Evolutionary conservation across 805 yeast species (phyloP), one percentile per base, ranked within the genome.

Genomic region (Saitoella complicata): DNA sequence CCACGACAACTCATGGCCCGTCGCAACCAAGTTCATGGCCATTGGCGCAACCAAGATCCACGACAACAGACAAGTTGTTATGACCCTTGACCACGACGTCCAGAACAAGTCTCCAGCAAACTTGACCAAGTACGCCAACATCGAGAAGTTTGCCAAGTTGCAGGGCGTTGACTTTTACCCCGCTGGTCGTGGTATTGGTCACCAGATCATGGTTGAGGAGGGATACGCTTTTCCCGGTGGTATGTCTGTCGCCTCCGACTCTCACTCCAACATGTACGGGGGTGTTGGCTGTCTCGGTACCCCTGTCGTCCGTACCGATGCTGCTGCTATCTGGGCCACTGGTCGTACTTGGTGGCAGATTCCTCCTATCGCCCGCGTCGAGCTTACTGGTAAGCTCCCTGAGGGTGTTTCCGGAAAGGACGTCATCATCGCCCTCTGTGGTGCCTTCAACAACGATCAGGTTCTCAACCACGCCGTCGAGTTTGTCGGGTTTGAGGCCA

Each of bases 321-420:
- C 97, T 21, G 99, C 99, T 4, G 76, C 96, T 7, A 88, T 91
- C 52, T 91, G 99, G 99, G 97, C 99, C 8, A 91, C 99, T 0
- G 97, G 97, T 37, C 94, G 86, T 66, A 91, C 98, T 3, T 91
- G 99, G 99, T 91, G 98, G 98, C 98, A 93, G 73, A 84, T 91
- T 45, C 99, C 99, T 2, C 97, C 98, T 0, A 97, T 91, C 29
- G 98, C 97, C 34, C 76, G 78, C 56, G 97, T 91, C 7, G 93
- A 84, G 61, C 71, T 91, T 45, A 68, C 72, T 51, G 95, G 95
- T 38, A 63, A 73, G 53, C 71, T 91, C 47, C 95, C 93, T 8
- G 64, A 71, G 42, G 95, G 95, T 11, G 86, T 84, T 11, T 77
- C 94, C 3, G 99, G 99, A 50, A 91, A 91, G 63, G 99, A 91